Percentiles rank a stretch among this genome's conserved stretches.
phyloP scores from a whole-genome alignment of 148 eudicot species.

The Spergularia marina region DNA sequence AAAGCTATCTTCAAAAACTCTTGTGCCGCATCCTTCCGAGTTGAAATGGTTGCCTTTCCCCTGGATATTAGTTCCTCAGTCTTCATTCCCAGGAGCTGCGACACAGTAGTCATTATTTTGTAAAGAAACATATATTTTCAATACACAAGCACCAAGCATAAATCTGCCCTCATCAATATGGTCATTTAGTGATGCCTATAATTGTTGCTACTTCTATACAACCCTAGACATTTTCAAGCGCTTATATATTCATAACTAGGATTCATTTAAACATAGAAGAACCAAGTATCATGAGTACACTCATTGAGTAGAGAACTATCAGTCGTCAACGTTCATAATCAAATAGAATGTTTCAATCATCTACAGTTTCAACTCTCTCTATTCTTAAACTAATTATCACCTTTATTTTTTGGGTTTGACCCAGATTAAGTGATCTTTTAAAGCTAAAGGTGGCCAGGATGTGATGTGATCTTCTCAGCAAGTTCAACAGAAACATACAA shows the following conservation, averaged over 20 bases:
- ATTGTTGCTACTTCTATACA: neutral
- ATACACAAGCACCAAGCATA: too few relatives aligned
- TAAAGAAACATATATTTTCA: neutral
- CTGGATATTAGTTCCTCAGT: constrained; percentile 45
- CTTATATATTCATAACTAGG: neutral
- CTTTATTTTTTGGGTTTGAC: too few relatives aligned
- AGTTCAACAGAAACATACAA: neutral
- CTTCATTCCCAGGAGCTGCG: constrained; percentile 53
- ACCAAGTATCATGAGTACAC: neutral
- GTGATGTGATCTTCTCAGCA: neutral
- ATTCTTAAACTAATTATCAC: too few relatives aligned
- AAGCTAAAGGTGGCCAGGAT: neutral
- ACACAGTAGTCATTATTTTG: neutral
- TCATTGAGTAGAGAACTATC: too few relatives aligned
- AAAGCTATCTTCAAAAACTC: constrained; percentile 53
- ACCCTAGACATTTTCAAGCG: neutral
- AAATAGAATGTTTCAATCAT: too few relatives aligned
- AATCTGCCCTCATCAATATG: too few relatives aligned
- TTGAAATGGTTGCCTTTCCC: constrained; percentile 47
- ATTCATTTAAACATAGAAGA: neutral
- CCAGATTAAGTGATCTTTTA: too few relatives aligned
- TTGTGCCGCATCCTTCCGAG: constrained; percentile 46
- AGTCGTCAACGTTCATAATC: too few relatives aligned
- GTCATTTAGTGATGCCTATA: too few relatives aligned
- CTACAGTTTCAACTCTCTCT: too few relatives aligned